A percentile compares a stretch with the other conserved stretches of the same genome.
phyloP scores from a whole-genome alignment of 768 basidiomycete genomes.

The Pleurotus tuoliensis region DNA sequence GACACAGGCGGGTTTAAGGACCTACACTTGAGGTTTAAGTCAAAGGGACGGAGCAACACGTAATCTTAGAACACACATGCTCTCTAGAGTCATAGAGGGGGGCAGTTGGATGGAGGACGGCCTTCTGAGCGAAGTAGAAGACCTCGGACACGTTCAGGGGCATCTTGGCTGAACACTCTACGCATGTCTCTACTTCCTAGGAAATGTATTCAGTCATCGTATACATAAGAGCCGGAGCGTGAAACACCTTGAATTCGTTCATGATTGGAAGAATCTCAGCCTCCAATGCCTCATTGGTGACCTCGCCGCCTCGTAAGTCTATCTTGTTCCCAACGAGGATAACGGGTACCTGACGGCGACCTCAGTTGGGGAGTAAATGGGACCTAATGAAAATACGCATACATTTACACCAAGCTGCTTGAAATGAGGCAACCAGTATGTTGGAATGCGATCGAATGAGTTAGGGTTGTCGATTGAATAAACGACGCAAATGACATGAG shows the following conservation, averaged over 20 bases:
- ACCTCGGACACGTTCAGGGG: slow-evolving; percentile 94
- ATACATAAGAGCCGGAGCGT: slow-evolving; percentile 3
- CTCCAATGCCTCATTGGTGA: slow-evolving; percentile 91
- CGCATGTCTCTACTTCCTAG: slow-evolving; percentile 97
- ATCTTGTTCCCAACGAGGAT: slow-evolving; percentile 99
- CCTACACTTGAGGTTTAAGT: slow-evolving; percentile 38
- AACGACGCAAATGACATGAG: slow-evolving; percentile 97
- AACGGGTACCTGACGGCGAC: slow-evolving; percentile 72
- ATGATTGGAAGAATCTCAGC: slow-evolving; percentile 96
- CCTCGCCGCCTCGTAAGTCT: slow-evolving; percentile 87
- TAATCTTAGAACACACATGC: slow-evolving; percentile 53
- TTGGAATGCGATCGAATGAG: slow-evolving; percentile 96
- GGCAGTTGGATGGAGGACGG: slow-evolving; percentile 94
- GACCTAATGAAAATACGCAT: slow-evolving; percentile 15
- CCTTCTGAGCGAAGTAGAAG: slow-evolving; percentile 98
- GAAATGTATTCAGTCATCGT: slow-evolving; percentile 9
- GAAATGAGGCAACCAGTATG: slow-evolving; percentile 96
- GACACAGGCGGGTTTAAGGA: slow-evolving; percentile 88
- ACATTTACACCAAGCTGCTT: slow-evolving; percentile 95
- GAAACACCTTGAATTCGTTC: slow-evolving; percentile 92
- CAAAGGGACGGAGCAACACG: slow-evolving; percentile 2
- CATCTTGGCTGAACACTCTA: slow-evolving; percentile 92
- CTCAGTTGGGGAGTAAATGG: neutral
- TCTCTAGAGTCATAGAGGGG: slow-evolving; percentile 96
- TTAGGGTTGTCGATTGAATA: slow-evolving; percentile 96